Evolutionary conservation across 805 yeast genomes (phyloP).

Genomic region (Blastobotrys peoriensis): DNA sequence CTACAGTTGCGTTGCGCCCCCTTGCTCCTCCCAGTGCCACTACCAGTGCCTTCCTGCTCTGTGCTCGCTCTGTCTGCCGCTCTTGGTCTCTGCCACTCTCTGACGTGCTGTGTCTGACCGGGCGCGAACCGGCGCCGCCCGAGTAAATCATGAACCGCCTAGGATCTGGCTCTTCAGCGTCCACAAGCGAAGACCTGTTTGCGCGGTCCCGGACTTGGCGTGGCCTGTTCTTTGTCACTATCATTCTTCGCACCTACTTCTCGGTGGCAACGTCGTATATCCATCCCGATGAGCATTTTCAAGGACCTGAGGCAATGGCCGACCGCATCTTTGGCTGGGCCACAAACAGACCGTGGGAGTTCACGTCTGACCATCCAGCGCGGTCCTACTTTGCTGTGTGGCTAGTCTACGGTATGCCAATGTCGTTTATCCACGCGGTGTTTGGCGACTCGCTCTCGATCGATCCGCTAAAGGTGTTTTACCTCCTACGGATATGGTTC

Average conservation of each 20-base stretch:
- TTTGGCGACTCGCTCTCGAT: slow-evolving; percentile 23
- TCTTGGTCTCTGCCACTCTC: too few relatives aligned
- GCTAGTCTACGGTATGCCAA: slow-evolving; percentile 58
- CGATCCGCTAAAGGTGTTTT: slow-evolving; percentile 47
- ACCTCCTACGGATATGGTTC: slow-evolving; percentile 46
- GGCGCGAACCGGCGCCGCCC: too few relatives aligned
- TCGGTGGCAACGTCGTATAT: slow-evolving; percentile 74
- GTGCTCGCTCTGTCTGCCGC: too few relatives aligned
- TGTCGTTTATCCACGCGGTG: slow-evolving; percentile 37
- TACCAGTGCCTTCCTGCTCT: too few relatives aligned
- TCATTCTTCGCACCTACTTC: slow-evolving; percentile 47
- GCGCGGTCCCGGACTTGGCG: slow-evolving; percentile 39
- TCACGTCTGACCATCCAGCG: slow-evolving; percentile 47
- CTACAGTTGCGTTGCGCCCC: too few relatives aligned
- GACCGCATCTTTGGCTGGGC: slow-evolving; percentile 38
- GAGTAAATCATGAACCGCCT: neutral
- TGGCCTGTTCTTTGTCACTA: slow-evolving; percentile 37
- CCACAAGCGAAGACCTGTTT: neutral
- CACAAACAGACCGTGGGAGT: slow-evolving; percentile 78
- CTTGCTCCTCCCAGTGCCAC: too few relatives aligned
- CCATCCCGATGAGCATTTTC: slow-evolving; percentile 98
- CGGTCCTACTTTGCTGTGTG: slow-evolving; percentile 69
- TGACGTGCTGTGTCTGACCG: too few relatives aligned
- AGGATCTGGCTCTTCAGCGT: neutral
- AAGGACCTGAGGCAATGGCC: slow-evolving; percentile 71